Base-by-base conservation (phyloP, 352 stramenopile genomes). In the Globisporangium solare region DNA sequence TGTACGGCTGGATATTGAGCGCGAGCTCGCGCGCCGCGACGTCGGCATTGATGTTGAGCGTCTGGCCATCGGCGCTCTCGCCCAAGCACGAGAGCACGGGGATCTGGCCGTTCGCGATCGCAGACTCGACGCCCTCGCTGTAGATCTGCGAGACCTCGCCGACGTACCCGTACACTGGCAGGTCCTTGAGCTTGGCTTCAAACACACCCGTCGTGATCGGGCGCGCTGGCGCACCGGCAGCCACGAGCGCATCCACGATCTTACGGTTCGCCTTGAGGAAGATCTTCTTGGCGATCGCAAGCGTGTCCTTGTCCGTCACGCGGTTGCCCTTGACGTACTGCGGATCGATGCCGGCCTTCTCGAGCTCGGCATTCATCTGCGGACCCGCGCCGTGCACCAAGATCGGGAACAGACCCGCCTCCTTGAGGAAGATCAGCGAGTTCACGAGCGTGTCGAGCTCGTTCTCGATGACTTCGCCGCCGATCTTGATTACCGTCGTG, bases 31-130 rank as follows among this genome's bases (percentile, higher is more conserved):
- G 78, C 14, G 85, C 85, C 0, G 83, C 82, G 46, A 95, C 85
- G 57, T 96, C 86, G 14, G 86, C 88, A 58, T 96, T 95, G 57
- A 96, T 90, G 67, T 96, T 94, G 62, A 94, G 83, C 47, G 84
- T 88, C 58, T 92, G 80, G 27, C 84, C 86, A 43, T 78, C 69
- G 3, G 60, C 63, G 51, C 71, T 89, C 65, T 94, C 80, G 7
- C 87, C 86, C 14, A 96, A 61, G 41, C 83, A 95, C 45, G 84
- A 94, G 0, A 96, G 70, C 56, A 95, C 86, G 1, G 88, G 88
- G 46, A 95, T 94, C 58, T 93, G 68, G 14, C 76, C 82, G 20
- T 68, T 64, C 12, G 73, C 68, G 52, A 96, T 83, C 41, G 80
- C 76, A 18, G 71, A 70, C 50, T 90, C 67, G 43, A 96, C 83